Conservation (phyloP, 257 asterid species). For the Solanum commersonii region DNA sequence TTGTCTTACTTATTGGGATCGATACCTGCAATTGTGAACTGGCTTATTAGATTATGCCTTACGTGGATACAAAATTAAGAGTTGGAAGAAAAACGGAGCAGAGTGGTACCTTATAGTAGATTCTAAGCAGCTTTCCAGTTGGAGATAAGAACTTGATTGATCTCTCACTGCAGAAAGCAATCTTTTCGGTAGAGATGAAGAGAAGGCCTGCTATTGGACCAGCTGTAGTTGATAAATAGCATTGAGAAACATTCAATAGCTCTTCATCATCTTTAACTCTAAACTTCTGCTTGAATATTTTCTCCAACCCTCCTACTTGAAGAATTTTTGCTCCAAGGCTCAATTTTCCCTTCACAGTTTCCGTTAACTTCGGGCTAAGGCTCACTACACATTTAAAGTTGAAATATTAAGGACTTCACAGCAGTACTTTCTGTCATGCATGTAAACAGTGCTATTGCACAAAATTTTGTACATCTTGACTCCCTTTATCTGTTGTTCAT, state of each 20-base stretch:
- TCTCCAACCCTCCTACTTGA: conserved; percentile 14
- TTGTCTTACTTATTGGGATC: conserved; percentile 24
- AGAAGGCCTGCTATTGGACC: conserved; percentile 10
- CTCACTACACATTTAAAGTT: conserved; percentile 15
- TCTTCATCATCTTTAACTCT: neutral
- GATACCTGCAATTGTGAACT: conserved; percentile 4
- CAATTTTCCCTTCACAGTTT: conserved; percentile 37
- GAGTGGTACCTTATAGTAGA: neutral
- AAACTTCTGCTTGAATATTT: conserved; percentile 1
- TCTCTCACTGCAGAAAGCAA: conserved; percentile 10
- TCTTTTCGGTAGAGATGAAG: conserved; percentile 1
- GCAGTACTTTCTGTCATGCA: neutral
- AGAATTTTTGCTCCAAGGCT: conserved; percentile 25
- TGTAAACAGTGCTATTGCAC: neutral
- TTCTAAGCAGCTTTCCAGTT: conserved; percentile 1
- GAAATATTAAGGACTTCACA: neutral
- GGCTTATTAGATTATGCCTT: neutral
- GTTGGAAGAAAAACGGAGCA: neutral
- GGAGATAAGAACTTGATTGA: conserved; percentile 3
- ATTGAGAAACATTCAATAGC: conserved; percentile 6
- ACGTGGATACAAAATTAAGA: neutral
- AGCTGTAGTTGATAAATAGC: conserved; percentile 1
- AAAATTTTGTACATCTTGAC: neutral
- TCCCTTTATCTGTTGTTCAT: neutral
- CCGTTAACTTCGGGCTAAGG: conserved; percentile 31